Base-by-base conservation (phyloP, 208 protist genomes). In the Angomonas ambiguus region DNA sequence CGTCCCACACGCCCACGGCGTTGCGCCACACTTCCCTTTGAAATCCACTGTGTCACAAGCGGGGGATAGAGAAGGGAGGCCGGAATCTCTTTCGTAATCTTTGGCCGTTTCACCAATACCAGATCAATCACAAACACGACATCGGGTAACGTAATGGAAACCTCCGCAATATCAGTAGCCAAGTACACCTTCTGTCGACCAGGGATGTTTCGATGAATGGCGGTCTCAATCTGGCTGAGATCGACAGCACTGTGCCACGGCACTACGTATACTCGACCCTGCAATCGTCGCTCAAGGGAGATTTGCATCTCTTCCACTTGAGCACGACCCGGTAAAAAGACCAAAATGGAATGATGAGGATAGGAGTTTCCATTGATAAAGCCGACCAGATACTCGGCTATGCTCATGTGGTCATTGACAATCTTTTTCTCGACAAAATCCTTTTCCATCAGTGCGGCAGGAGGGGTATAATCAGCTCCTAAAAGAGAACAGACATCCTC, bases 141-240 rank as follows among this genome's bases (percentile, higher is more conserved):
- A 69, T 99, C 98, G 18, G 97, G 95, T 53, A 99, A 90, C 34
- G 98, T 99, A 18, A 99, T 73, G 33, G 86, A 96, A 5, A 97
- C 98, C 71, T 99, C 96, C 0, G 97, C 97, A 69, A 98, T 98
- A 74, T 98, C 97, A 28, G 97, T 98, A 27, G 93, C 82, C 20
- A 98, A 71, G 56, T 98, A 93, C 31, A 98, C 79, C 76, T 98
- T 98, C 51, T 96, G 74, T 6, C 82, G 73, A 22, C 70, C 85
- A 3, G 69, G 66, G 33, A 96, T 83, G 31, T 96, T 67, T 13
- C 84, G 84, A 22, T 94, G 68, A 24, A 98, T 72, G 2, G 87
- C 84, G 10, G 80, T 90, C 71, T 99, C 92, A 16, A 99, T 86
- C 27, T 88, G 79, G 33, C 85, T 65, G 10, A 97, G 69, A 42